Percentiles rank a stretch among this genome's conserved stretches.
phyloP scores from a whole-genome alignment of 78 protist genomes.

The Diacronema lutheri region DNA sequence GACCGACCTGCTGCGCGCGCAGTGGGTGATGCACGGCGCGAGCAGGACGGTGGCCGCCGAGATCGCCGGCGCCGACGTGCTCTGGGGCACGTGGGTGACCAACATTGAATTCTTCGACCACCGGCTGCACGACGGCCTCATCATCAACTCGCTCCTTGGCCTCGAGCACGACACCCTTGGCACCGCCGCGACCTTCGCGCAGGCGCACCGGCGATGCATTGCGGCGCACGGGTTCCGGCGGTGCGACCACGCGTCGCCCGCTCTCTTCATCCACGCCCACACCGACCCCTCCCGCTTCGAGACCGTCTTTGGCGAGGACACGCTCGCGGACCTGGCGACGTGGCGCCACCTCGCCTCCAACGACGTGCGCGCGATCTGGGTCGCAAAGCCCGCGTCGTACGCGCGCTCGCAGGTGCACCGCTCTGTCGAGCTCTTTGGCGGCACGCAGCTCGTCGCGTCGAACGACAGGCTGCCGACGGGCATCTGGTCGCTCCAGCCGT shows the following conservation, averaged over 20 bases:
- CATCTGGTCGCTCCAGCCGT: no score
- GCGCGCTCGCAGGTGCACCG: not conserved
- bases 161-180: conserved; percentile 2
- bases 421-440: not conserved
- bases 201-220: not conserved
- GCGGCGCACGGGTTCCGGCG: not conserved
- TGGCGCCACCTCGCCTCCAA: not conserved
- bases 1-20: no score
- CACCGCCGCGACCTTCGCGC: not conserved
- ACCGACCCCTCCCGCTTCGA: not conserved
- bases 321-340: not conserved
- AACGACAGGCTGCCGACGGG: no score
- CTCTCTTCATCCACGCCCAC: not conserved
- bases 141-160: not conserved
- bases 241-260: not conserved
- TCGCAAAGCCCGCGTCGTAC: not conserved
- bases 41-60: no score
- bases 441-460: not conserved
- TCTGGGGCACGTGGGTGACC: not conserved
- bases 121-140: not conserved
- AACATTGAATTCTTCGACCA: not conserved
- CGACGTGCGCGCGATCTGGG: not conserved
- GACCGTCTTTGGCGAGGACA: not conserved
- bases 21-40: no score
- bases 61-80: not conserved